Evolutionary conservation across 2,329 filamentous ascomycete species (phyloP), one percentile per base, ranked within the genome.

Genomic region (Anthostomella pinea): DNA sequence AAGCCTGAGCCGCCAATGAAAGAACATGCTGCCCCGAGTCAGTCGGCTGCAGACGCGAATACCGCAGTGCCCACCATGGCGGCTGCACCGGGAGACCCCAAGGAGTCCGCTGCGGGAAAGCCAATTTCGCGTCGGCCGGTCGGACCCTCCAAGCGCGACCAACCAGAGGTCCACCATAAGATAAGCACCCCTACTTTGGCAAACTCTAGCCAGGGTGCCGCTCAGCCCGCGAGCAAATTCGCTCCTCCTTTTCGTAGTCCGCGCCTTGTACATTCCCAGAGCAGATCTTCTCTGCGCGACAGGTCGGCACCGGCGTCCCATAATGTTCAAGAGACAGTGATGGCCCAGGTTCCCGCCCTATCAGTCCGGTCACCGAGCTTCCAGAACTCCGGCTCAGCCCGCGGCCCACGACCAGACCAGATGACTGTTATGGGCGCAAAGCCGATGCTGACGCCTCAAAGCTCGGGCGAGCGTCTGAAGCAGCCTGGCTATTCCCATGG

Each of bases 111-210:
- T 7, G 36, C 34, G 15, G 8, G 27, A 38, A 42, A 47, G 24
- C 18, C 37, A 34, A 41, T 50, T 26, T 18, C 44, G 33, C 53
- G 50, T 36, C 50, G 49, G 17, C 40, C 53, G 11, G 30, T 50
- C 33, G 50, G 47, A 38, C 22, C 15, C 28, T 39, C 43, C 32
- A 8, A n/a, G 15, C 23, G 16, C 14, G 25, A 6, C 24, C 39
- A 40, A 30, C 36, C 40, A 33, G 33, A 40, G 16, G 23, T 46
- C 18, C 44, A 45, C 18, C 39, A 41, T 30, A 40, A 38, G 21
- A 39, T 27, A 8, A 43, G 30, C 20, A 36, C 38, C 13, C 41
- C 46, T 26, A 40, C 43, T 28, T 19, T 41, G 8, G 29, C 39
- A 29, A 35, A 22, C 14, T 38, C 30, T 24, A 24, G 31, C 17